These are phyloP conservation scores for Tubosaeta sp. DNA, from an alignment of 768 basidiomycete genomes.

Conservation along the genomic window DNA sequence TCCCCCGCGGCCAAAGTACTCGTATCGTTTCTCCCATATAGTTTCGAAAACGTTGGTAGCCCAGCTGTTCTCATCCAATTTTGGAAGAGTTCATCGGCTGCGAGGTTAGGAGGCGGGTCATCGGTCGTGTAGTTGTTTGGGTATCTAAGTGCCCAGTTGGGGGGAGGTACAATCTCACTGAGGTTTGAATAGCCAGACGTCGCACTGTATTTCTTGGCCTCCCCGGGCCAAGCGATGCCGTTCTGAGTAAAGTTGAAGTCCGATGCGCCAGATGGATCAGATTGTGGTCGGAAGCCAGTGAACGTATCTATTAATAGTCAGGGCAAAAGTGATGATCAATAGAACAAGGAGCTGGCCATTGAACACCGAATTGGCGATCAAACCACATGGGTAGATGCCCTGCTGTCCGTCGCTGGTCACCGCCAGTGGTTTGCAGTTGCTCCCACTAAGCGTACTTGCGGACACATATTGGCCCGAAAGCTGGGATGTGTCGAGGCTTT, in stretches of 20 bases:
- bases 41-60: constrained; percentile 92
- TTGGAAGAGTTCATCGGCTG: constrained; percentile 87
- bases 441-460: constrained; percentile 45
- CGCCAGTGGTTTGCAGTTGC: constrained; percentile 90
- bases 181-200: constrained; percentile 52
- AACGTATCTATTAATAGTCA: constrained; percentile 63
- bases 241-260: constrained; percentile 70
- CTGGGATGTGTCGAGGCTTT: constrained; percentile 82
- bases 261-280: constrained; percentile 36
- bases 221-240: constrained; percentile 96
- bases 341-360: constrained; percentile 57
- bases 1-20: constrained; percentile 64
- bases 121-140: constrained; percentile 67
- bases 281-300: constrained; percentile 49
- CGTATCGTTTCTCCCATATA: constrained; percentile 88
- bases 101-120: constrained; percentile 69
- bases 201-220: constrained; percentile 81
- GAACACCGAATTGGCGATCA: constrained; percentile 96
- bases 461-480: constrained; percentile 68
- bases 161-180: constrained; percentile 81
- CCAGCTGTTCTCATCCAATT: constrained; percentile 99
- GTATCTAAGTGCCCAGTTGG: constrained; percentile 79
- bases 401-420: constrained; percentile 44
- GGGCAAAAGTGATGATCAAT: neutral
- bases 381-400: constrained; percentile 88